phyloP scores from a whole-genome alignment of 345 rosid species.

The Gossypium longicalyx region DNA sequence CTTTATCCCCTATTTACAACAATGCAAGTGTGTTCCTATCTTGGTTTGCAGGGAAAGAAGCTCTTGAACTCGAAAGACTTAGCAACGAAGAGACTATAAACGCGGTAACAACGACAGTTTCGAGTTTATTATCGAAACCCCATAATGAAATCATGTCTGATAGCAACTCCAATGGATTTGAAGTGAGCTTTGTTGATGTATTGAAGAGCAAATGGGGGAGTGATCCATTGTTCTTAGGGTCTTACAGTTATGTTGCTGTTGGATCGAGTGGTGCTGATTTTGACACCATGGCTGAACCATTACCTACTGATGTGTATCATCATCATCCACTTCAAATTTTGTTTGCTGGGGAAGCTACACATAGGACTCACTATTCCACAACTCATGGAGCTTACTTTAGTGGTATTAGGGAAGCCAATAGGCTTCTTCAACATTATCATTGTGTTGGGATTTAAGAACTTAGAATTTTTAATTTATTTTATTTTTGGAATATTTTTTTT shows the following conservation, averaged over 20 bases:
- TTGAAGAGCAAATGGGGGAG: constrained; percentile 89
- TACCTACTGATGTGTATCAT: constrained; percentile 19
- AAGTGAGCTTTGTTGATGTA: constrained; percentile 42
- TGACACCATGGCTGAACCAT: constrained; percentile 79
- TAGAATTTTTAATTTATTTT: too few relatives aligned
- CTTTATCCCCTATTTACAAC: constrained; percentile 61
- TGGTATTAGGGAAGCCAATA: constrained; percentile 88
- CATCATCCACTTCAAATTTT: constrained; percentile 53
- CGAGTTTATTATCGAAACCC: constrained; percentile 39
- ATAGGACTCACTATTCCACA: constrained; percentile 91
- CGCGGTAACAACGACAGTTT: constrained; percentile 58
- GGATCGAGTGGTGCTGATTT: constrained; percentile 91
- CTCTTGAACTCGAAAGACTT: constrained; percentile 76
- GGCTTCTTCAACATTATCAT: constrained; percentile 87
- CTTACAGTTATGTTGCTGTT: constrained; percentile 76
- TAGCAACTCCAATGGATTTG: constrained; percentile 21
- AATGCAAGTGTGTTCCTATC: constrained; percentile 67
- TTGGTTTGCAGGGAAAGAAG: constrained; percentile 97
- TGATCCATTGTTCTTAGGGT: constrained; percentile 86
- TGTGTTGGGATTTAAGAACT: constrained; percentile 37
- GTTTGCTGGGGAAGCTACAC: constrained; percentile 99
- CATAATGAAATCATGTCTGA: constrained; percentile 11
- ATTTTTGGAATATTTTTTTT: too few relatives aligned
- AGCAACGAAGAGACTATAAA: constrained; percentile 63
- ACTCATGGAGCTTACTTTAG: constrained; percentile 96